Evolutionary conservation across 2,329 filamentous ascomycete genomes (phyloP).

Genomic region (Monosporascus sp.): DNA sequence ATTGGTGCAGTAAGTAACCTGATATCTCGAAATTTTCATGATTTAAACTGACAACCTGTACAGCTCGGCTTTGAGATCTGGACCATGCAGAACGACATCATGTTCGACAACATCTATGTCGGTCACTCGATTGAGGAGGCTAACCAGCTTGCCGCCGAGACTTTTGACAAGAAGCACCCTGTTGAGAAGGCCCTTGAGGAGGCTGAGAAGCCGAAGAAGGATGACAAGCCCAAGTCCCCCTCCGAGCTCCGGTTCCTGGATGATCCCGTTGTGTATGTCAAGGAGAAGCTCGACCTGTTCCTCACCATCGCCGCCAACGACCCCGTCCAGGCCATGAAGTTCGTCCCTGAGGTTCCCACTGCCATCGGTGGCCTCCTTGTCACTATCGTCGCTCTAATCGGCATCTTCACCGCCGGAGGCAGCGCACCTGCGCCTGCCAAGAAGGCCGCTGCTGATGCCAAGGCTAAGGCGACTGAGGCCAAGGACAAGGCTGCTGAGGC

Average conservation of each 20-base stretch:
- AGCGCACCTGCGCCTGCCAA: conserved; percentile 67
- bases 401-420: conserved; percentile 59
- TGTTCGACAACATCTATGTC: conserved; percentile 99
- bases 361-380: conserved; percentile 68
- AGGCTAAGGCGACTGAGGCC: conserved; percentile 70
- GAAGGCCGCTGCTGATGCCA: conserved; percentile 59
- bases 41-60: conserved; percentile 4
- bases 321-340: conserved; percentile 78
- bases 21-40: not conserved
- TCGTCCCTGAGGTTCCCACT: conserved; percentile 86
- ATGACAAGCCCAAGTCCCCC: conserved; percentile 62
- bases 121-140: conserved; percentile 95
- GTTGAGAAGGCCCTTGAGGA: conserved; percentile 78
- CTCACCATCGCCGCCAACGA: conserved; percentile 75
- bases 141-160: conserved; percentile 80
- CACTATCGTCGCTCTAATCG: conserved; percentile 66
- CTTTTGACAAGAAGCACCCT: conserved; percentile 82
- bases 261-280: conserved; percentile 81
- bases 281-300: conserved; percentile 93
- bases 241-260: conserved; percentile 82
- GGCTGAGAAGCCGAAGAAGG: conserved; percentile 71
- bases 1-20: conserved; percentile 80
- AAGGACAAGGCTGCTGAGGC: conserved; percentile 67
- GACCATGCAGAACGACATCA: conserved; percentile 99
- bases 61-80: conserved; percentile 98